Percentiles rank a stretch among this genome's conserved stretches.
Conservation (phyloP, 805 yeast species). For the Barnettozyma vustinii region DNA sequence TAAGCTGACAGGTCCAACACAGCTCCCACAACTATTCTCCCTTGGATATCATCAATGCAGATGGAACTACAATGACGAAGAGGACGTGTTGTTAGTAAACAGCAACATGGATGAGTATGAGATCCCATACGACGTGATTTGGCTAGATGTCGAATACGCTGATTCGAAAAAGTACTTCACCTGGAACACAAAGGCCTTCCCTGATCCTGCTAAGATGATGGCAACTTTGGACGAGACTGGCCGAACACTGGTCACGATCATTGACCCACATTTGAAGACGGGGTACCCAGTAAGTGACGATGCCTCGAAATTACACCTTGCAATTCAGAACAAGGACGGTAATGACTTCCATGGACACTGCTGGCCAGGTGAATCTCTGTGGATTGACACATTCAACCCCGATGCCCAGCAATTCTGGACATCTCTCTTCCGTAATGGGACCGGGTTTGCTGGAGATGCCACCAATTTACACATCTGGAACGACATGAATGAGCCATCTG, state of each 20-base stretch:
- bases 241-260: constrained; percentile 74
- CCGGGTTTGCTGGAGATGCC: constrained; percentile 41
- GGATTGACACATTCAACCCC: constrained; percentile 85
- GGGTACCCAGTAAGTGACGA: constrained; percentile 60
- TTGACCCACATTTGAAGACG: constrained; percentile 86
- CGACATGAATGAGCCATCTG: constrained; percentile 97
- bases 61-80: constrained; percentile 92
- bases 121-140: constrained; percentile 85
- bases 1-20: constrained; percentile 62
- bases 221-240: constrained; percentile 60
- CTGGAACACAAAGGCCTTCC: constrained; percentile 74
- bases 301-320: constrained; percentile 37
- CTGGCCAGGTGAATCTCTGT: constrained; percentile 96
- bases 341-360: constrained; percentile 75
- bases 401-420: constrained; percentile 57
- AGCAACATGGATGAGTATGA: constrained; percentile 62
- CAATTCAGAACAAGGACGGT: constrained; percentile 43
- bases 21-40: constrained; percentile 71
- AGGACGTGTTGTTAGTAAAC: constrained; percentile 73
- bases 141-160: constrained; percentile 94
- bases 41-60: constrained; percentile 94
- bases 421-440: constrained; percentile 42
- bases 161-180: constrained; percentile 85
- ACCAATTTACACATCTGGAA: constrained; percentile 86
- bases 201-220: constrained; percentile 69